phyloP scores from a whole-genome alignment of 139 green algal genomes.

The Chara braunii region DNA sequence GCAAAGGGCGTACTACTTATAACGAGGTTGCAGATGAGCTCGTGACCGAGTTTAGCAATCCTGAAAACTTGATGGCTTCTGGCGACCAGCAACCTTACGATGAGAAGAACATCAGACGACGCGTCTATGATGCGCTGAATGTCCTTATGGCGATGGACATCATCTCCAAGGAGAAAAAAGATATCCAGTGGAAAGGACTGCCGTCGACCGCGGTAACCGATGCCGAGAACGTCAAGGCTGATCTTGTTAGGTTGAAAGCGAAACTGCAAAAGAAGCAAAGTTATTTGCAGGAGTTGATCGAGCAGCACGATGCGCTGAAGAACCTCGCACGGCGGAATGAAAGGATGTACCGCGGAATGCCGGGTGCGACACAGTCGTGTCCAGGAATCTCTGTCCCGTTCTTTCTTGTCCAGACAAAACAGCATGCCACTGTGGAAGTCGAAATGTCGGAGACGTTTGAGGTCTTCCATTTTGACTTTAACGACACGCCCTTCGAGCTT shows the following conservation, averaged over 20 bases:
- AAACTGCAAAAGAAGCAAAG: constrained; percentile 36
- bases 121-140: constrained; percentile 97
- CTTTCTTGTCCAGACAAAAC: constrained; percentile 51
- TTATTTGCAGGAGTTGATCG: constrained; percentile 54
- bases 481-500: constrained; percentile 65
- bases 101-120: constrained; percentile 86
- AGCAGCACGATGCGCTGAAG: constrained; percentile 55
- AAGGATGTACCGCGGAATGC: not conserved
- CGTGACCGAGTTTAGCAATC: constrained; percentile 54
- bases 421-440: constrained; percentile 72
- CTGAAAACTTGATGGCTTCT: constrained; percentile 11
- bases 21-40: constrained; percentile 92
- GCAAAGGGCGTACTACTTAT: constrained; percentile 78
- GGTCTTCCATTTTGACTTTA: constrained; percentile 77
- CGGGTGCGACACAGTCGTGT: too few relatives aligned
- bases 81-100: constrained; percentile 50
- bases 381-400: too few relatives aligned
- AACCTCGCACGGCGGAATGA: constrained; percentile 13
- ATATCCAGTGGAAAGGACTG: constrained; percentile 69
- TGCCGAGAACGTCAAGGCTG: not conserved
- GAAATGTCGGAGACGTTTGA: constrained; percentile 72
- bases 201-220: constrained; percentile 27
- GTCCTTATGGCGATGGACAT: constrained; percentile 91
- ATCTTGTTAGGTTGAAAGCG: not conserved
- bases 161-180: constrained; percentile 87